A percentile compares a stretch with the other conserved stretches of the same genome.
These are phyloP conservation scores for Parachaetomium inaequale DNA, from an alignment of 495 filamentous ascomycete genomes.

Conservation along the genomic window DNA sequence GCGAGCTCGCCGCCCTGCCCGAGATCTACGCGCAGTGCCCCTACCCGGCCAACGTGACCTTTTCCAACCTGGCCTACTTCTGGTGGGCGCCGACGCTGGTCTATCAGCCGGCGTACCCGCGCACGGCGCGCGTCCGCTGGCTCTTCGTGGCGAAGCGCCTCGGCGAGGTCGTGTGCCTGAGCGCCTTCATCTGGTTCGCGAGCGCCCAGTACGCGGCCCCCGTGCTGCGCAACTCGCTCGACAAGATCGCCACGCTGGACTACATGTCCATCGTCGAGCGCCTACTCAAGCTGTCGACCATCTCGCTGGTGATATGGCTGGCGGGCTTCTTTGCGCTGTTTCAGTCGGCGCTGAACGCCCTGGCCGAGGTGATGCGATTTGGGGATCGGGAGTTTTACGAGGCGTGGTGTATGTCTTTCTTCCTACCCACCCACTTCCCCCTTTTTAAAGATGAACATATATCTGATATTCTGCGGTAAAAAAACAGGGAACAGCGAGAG, in stretches of 20 bases:
- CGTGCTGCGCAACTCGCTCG: constrained; percentile 79
- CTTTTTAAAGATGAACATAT: not conserved
- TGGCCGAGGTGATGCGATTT: constrained; percentile 87
- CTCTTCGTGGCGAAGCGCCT: constrained; percentile 78
- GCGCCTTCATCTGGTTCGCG: constrained; percentile 87
- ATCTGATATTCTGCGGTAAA: not conserved
- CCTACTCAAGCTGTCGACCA: constrained; percentile 89
- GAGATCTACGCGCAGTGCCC: constrained; percentile 77
- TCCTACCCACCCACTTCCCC: not conserved
- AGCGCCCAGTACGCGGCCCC: constrained; percentile 91
- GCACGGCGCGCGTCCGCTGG: constrained; percentile 73
- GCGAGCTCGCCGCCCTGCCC: constrained; percentile 60
- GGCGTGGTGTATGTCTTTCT: constrained; percentile 66
- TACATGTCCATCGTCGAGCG: constrained; percentile 80
- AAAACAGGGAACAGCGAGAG: constrained; percentile 67
- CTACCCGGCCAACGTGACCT: constrained; percentile 85
- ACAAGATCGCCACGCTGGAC: constrained; percentile 78
- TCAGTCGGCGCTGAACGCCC: constrained; percentile 80
- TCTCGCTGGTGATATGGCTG: constrained; percentile 91
- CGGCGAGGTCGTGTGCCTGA: constrained; percentile 67
- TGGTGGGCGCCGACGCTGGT: constrained; percentile 96
- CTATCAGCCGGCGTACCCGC: constrained; percentile 95
- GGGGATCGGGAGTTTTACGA: constrained; percentile 93
- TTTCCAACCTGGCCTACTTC: constrained; percentile 84
- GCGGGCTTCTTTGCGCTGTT: constrained; percentile 96